Evolutionary conservation across 768 basidiomycete genomes (phyloP), one percentile per base, ranked within the genome.

Genomic region (Boletus barrowsii): DNA sequence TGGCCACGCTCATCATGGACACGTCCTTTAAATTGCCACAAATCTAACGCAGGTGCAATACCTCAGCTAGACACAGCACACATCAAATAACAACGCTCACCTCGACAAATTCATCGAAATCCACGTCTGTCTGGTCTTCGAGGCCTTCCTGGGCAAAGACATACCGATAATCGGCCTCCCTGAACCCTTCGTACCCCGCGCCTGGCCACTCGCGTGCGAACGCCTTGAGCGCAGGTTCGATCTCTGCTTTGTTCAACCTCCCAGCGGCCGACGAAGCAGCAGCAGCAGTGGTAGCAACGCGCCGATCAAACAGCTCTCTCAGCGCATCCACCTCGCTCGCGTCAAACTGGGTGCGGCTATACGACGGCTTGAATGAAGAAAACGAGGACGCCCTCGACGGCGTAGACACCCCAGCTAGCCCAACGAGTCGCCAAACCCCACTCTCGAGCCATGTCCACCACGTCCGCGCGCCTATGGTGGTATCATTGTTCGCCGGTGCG

Each of bases 91-190:
- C 10, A 14, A 14, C 5, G 35, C 42, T 5, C 43, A 52, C 90
- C 82, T 95, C 92, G 46, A 94, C 76, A 68, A 95, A 95, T 65
- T 91, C 90, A 59, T 95, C 89, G 62, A 92, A 84, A 57, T 86
- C 83, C 44, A 97, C 72, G 26, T 79, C 78, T 29, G 71, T 69
- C 61, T 78, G 75, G 20, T 71, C 70, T 46, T 75, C 72, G 68
- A 90, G 83, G 4, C 90, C 93, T 56, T 88, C 85, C 67, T 88
- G 85, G 51, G 79, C 78, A 48, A 95, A 76, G 1, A 92, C 90
- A 66, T 91, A 88, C 33, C 83, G 79, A 41, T 85, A 77, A 56
- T 92, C 89, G 58, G 83, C 81, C 41, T 74, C 68, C 48, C 79
- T 74, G 54, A 88, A 74, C 14, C 74, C 79, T 59, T 82, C 83